Evolutionary conservation across 2,329 filamentous ascomycete species (phyloP).

Genomic region (Colletotrichum tamarilloi): DNA sequence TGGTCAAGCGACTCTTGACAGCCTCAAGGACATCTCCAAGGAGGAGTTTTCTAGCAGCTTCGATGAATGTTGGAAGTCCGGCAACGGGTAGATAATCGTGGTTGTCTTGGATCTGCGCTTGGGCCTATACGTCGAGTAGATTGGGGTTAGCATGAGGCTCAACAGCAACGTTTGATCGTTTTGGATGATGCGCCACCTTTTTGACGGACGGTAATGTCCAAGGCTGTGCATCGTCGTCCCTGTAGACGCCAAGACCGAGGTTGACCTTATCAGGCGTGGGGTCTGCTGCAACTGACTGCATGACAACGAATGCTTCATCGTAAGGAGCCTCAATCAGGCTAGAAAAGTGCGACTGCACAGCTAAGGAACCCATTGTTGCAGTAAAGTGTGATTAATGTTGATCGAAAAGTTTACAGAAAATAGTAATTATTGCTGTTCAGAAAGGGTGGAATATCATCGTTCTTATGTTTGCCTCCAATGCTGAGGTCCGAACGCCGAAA

Average conservation of each 20-base stretch:
- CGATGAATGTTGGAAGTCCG: conserved; percentile 39
- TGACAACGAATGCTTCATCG: background rate
- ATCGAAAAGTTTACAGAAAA: background rate
- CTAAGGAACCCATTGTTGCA: background rate
- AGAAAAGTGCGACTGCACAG: background rate
- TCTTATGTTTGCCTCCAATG: background rate
- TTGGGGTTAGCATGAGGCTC: background rate
- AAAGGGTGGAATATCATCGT: background rate
- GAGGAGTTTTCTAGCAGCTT: conserved; percentile 39
- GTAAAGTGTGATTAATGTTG: background rate
- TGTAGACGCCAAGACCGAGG: conserved; percentile 13
- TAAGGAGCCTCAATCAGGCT: background rate
- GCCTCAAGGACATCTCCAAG: conserved; percentile 30
- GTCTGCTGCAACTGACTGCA: background rate
- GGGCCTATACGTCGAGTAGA: background rate
- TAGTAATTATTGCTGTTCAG: background rate
- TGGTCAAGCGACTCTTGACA: conserved; percentile 17
- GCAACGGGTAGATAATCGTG: conserved; percentile 42
- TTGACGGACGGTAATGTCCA: conserved; percentile 7
- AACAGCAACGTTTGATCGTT: background rate
- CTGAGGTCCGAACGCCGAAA: background rate
- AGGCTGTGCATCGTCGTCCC: conserved; percentile 4
- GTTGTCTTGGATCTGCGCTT: background rate
- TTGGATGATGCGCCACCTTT: background rate
- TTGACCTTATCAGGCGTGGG: conserved; percentile 8